Conservation (phyloP, 75 land plant species). For the Selaginella tamariscina region DNA sequence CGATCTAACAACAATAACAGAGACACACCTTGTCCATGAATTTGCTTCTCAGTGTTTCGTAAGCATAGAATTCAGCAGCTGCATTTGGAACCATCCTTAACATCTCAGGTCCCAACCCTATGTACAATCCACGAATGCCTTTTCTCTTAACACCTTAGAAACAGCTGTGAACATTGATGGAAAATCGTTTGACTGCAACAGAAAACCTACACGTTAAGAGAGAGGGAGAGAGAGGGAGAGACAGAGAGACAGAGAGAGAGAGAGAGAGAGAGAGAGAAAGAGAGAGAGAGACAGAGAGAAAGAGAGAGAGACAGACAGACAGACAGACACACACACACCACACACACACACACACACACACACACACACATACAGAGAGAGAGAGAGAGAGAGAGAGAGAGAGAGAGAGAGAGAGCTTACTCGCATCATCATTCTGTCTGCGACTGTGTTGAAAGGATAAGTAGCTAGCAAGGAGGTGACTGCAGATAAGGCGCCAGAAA, state of each 20-base stretch:
- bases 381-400: too few species aligned
- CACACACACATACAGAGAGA: too few species aligned
- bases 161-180: slow-evolving; percentile 13
- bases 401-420: slow-evolving; percentile 12
- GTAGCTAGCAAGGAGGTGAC: slow-evolving; percentile 22
- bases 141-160: slow-evolving; percentile 15
- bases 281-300: too few species aligned
- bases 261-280: too few species aligned
- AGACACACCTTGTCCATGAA: neutral
- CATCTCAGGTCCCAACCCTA: slow-evolving; percentile 21
- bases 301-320: too few species aligned
- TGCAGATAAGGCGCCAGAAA: slow-evolving; percentile 32
- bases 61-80: slow-evolving; percentile 31
- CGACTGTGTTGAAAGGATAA: slow-evolving; percentile 23
- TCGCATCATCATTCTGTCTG: slow-evolving; percentile 23
- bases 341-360: too few species aligned
- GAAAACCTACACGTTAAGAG: too few species aligned
- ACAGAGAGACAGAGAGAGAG: too few species aligned
- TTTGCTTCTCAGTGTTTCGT: slow-evolving; percentile 20
- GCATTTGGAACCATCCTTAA: slow-evolving; percentile 25
- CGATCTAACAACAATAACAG: too few species aligned
- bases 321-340: too few species aligned
- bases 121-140: slow-evolving; percentile 20
- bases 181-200: slow-evolving; percentile 26
- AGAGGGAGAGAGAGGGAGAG: too few species aligned